Evolutionary conservation across 306 rosid species (phyloP).

Genomic region (Inga oerstediana): DNA sequence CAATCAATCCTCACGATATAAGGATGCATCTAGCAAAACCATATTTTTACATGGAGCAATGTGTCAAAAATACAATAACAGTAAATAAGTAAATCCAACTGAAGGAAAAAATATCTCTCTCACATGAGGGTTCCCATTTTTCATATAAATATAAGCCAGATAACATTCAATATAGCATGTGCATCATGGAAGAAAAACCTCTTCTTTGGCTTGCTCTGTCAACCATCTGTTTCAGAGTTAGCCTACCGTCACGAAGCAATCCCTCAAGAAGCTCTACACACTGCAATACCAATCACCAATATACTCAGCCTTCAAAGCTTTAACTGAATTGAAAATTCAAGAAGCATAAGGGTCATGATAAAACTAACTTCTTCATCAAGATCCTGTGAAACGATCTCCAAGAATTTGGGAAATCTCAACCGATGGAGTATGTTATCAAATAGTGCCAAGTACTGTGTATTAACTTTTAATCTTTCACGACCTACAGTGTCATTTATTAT

Average conservation of each 20-base stretch:
- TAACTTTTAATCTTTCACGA: conserved; percentile 40
- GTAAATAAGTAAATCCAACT: neutral
- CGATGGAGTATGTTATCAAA: conserved; percentile 82
- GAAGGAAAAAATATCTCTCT: neutral
- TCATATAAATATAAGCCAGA: neutral
- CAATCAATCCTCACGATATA: neutral
- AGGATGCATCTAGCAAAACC: neutral
- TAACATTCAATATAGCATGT: neutral
- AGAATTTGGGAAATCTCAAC: conserved; percentile 76
- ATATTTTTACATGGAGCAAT: neutral
- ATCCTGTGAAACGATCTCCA: conserved; percentile 55
- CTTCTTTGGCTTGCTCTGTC: conserved; percentile 65
- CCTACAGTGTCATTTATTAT: conserved; percentile 37
- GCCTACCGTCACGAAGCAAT: conserved; percentile 87
- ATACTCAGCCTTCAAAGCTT: conserved; percentile 20
- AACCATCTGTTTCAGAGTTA: conserved; percentile 65
- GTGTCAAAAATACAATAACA: neutral
- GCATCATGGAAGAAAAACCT: conserved; percentile 48
- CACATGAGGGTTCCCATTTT: neutral
- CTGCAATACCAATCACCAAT: conserved; percentile 44
- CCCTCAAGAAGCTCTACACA: conserved; percentile 71
- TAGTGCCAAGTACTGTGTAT: conserved; percentile 60
- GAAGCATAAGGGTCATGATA: conserved; percentile 17
- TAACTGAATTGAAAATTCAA: conserved; percentile 13
- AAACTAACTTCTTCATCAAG: conserved; percentile 64